A percentile compares a stretch with the other conserved stretches of the same genome.
These are phyloP conservation scores for Striga hermonthica DNA, from an alignment of 305 asterid genomes.

Conservation along the genomic window DNA sequence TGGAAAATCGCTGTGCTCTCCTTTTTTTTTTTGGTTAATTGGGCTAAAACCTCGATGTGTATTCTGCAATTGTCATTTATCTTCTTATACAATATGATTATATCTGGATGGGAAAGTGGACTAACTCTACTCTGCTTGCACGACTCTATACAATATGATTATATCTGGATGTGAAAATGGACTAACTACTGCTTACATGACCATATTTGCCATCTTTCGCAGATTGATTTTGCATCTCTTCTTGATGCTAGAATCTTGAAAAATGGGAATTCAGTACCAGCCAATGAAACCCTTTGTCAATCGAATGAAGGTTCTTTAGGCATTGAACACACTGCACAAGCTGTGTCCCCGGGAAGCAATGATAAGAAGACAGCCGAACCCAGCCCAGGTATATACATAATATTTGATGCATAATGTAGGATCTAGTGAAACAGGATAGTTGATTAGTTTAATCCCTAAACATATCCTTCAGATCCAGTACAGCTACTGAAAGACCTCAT, in stretches of 20 bases:
- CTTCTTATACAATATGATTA: not conserved
- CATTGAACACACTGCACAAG: conserved; percentile 35
- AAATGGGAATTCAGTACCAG: conserved; percentile 39
- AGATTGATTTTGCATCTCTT: conserved; percentile 69
- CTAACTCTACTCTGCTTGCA: too few species aligned
- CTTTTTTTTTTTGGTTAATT: too few species aligned
- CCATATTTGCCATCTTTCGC: conserved; percentile 36
- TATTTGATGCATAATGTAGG: conserved; percentile 11
- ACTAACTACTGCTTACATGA: conserved; percentile 11
- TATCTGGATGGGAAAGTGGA: conserved; percentile 2
- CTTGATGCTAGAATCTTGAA: conserved; percentile 63
- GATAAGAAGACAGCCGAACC: conserved; percentile 34
- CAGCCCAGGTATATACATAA: conserved; percentile 43
- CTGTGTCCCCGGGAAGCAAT: conserved; percentile 36
- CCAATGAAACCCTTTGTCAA: conserved; percentile 28
- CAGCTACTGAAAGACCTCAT: not conserved
- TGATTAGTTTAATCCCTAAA: not conserved
- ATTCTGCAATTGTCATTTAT: not conserved
- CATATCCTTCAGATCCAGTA: not conserved
- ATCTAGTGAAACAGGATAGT: not conserved
- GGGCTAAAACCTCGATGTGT: too few species aligned
- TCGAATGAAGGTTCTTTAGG: conserved; percentile 39
- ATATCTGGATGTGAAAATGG: not conserved
- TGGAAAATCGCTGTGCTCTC: not conserved
- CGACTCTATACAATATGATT: not conserved